Evolutionary conservation across 331 rosid genomes (phyloP), one percentile per base, ranked within the genome.

Genomic region (Stylosanthes scabra): DNA sequence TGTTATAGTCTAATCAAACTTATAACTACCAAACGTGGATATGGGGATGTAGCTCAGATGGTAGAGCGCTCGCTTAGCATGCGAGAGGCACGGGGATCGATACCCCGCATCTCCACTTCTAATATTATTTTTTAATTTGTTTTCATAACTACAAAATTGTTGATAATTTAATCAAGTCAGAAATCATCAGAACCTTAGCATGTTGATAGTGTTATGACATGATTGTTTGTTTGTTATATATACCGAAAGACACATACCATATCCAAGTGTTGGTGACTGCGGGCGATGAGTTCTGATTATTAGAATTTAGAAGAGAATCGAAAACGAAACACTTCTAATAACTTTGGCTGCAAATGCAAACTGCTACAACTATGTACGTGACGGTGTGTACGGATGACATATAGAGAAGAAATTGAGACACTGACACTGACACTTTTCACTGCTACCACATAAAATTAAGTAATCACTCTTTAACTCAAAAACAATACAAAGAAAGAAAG

Each of bases 21-120:
- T 20, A 20, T 20, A 20, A 8, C n/a, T n/a, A 2, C 3, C 3
- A 45, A 1, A n/a, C n/a, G n/a, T n/a, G n/a, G n/a, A n/a, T n/a
- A 47, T 46, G 90, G 90, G 93, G 96, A 93, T 91, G 97, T 93
- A 91, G 97, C 96, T 91, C 96, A 93, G 89, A 93, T 91, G 96
- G 96, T 91, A 91, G 96, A 91, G 97, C 93, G 97, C 96, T 93
- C 97, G 97, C 97, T 91, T 93, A 91, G 96, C 97, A 91, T 94
- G 96, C 96, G 97, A 89, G 97, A 89, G 97, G 97, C 68, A 89
- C 85, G 89, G 97, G 97, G 96, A 91, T 94, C 95, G 92, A 91
- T 91, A 78, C 93, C 93, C 96, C 87, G 86, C 96, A 82, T 94
- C 96, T 86, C 91, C 95, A 93, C 0, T 50, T 50, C 14, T 49